A percentile compares a stretch with the other conserved stretches of the same genome.
These are phyloP conservation scores for Trametes cinnabarina DNA, from an alignment of 768 basidiomycete genomes.

Conservation along the genomic window DNA sequence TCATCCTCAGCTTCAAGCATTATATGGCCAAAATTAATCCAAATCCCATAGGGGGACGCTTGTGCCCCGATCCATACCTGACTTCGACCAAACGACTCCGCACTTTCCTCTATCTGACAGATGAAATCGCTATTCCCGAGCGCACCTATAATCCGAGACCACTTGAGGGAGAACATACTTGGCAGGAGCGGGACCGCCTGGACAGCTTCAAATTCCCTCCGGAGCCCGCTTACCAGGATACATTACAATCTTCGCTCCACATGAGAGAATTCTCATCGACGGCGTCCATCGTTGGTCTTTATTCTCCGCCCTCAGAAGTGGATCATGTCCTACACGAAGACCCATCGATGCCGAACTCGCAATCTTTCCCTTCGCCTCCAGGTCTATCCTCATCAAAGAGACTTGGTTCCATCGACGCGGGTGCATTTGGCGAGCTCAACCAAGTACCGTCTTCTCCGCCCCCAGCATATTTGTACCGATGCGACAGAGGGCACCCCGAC, in stretches of 20 bases:
- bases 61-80: background rate
- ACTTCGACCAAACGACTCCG: background rate
- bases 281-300: background rate
- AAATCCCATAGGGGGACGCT: background rate
- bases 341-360: background rate
- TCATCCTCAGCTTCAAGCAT: background rate
- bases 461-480: background rate
- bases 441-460: background rate
- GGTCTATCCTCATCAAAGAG: background rate
- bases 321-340: background rate
- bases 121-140: background rate
- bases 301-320: background rate
- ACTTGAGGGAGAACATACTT: background rate
- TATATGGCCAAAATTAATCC: background rate
- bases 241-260: background rate
- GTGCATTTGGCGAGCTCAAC: background rate
- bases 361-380: background rate
- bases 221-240: background rate
- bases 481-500: too few relatives aligned
- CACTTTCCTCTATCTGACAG: background rate
- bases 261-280: background rate
- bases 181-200: background rate
- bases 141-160: background rate
- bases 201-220: constrained; percentile 5
- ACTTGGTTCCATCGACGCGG: background rate